Percentiles rank a stretch among this genome's conserved stretches.
phyloP scores from a whole-genome alignment of 2,329 filamentous ascomycete genomes.

The Clarireedia homoeocarpa region DNA sequence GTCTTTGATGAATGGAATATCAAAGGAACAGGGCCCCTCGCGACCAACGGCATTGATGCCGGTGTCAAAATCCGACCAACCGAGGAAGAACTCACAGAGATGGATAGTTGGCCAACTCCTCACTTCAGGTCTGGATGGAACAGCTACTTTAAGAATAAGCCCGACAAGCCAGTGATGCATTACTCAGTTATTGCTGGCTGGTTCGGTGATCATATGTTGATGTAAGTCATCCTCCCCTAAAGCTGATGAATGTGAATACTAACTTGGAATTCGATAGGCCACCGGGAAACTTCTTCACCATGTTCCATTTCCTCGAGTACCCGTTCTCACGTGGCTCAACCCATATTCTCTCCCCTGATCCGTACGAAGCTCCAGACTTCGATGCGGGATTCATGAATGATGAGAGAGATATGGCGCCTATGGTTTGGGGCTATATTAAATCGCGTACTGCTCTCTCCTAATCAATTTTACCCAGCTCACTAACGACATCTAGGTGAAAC shows the following conservation, averaged over 20 bases:
- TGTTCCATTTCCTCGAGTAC: constrained; percentile 49
- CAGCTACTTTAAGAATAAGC: constrained; percentile 76
- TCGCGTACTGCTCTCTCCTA: constrained; percentile 51
- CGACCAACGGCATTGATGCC: constrained; percentile 35
- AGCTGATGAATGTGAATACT: constrained; percentile 26
- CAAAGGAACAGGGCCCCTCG: constrained; percentile 58
- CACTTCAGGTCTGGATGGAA: constrained; percentile 72
- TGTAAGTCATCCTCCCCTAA: constrained; percentile 46
- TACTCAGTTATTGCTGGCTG: constrained; percentile 66
- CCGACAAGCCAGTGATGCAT: constrained; percentile 82
- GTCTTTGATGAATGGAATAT: constrained; percentile 70
- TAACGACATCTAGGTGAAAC: constrained; percentile 52
- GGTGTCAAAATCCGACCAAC: constrained; percentile 48
- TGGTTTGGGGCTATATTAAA: constrained; percentile 59
- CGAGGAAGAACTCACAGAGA: constrained; percentile 44
- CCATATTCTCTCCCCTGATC: constrained; percentile 51
- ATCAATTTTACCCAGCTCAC: constrained; percentile 42
- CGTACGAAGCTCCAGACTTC: constrained; percentile 69
- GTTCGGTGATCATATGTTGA: constrained; percentile 53
- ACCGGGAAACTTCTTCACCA: constrained; percentile 43
- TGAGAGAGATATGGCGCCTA: constrained; percentile 74
- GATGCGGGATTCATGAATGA: constrained; percentile 82
- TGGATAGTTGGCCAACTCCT: constrained; percentile 59
- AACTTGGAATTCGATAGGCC: constrained; percentile 31
- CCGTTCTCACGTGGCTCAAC: constrained; percentile 54